Evolutionary conservation across 192 early-diverging fungal genomes (phyloP).

Genomic region (Geranomyces michiganensis): DNA sequence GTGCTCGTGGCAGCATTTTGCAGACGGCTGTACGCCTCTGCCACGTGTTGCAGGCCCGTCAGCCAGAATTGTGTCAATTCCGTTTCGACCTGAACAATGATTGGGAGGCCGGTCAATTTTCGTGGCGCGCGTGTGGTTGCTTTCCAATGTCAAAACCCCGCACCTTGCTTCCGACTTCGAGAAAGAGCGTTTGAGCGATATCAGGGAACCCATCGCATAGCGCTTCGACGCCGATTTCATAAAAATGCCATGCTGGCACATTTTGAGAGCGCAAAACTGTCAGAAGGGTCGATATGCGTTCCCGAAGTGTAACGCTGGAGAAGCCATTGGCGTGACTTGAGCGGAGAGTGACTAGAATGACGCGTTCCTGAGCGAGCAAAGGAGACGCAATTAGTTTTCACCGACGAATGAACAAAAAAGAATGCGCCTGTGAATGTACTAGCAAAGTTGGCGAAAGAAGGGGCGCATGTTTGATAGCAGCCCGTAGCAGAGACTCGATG

Average conservation of each 20-base stretch:
- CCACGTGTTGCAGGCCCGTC: constrained; percentile 6
- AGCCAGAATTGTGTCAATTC: constrained; percentile 11
- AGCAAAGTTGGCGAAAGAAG: neutral
- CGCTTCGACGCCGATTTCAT: constrained; percentile 7
- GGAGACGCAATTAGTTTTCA: neutral
- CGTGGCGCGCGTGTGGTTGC: no score
- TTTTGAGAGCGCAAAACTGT: neutral
- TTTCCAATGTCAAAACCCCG: neutral
- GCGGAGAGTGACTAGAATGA: neutral
- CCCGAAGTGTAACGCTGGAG: neutral
- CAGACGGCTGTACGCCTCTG: neutral
- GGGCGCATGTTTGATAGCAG: neutral
- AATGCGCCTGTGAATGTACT: neutral
- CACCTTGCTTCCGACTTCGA: neutral
- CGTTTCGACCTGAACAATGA: neutral
- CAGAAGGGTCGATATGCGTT: neutral
- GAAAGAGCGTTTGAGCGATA: neutral
- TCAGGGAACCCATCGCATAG: neutral
- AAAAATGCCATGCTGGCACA: constrained; percentile 2
- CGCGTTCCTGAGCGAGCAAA: neutral
- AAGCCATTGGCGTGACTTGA: neutral
- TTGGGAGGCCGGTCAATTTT: neutral
- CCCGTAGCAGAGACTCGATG: neutral
- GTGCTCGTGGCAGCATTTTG: neutral
- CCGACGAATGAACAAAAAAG: neutral